phyloP scores from a whole-genome alignment of 768 basidiomycete genomes.

The Pisolithus tinctorius region DNA sequence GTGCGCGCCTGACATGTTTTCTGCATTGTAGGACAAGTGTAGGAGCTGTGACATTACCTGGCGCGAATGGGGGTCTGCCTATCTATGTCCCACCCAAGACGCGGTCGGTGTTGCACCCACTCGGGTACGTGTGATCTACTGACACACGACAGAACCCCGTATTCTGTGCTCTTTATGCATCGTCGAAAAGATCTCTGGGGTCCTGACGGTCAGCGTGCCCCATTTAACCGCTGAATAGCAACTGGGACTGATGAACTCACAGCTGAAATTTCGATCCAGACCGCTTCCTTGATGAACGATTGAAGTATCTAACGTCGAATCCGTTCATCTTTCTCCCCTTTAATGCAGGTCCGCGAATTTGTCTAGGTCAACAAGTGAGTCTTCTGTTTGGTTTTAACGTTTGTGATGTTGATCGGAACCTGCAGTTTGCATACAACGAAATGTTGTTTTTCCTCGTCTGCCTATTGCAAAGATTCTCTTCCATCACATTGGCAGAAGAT shows the following conservation, averaged over 20 bases:
- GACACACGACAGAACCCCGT: constrained; percentile 6
- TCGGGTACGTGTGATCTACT: background rate
- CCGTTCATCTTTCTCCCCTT: constrained; percentile 68
- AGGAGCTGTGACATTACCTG: constrained; percentile 17
- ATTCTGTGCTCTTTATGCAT: constrained; percentile 28
- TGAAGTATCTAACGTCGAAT: constrained; percentile 48
- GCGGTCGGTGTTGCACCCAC: constrained; percentile 9
- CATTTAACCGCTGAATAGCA: no score
- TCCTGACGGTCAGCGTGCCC: constrained; percentile 23
- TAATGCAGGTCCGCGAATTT: constrained; percentile 62
- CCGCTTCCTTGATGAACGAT: constrained; percentile 54
- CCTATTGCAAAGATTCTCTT: constrained; percentile 42
- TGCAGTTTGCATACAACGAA: constrained; percentile 48
- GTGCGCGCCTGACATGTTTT: background rate
- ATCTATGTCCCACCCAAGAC: constrained; percentile 29
- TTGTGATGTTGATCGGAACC: background rate
- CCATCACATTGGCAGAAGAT: constrained; percentile 32
- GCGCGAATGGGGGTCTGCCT: constrained; percentile 17
- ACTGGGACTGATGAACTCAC: background rate
- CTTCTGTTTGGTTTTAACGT: background rate
- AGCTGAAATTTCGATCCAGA: constrained; percentile 54
- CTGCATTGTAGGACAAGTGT: constrained; percentile 15
- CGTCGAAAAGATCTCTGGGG: constrained; percentile 34
- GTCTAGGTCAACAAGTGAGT: constrained; percentile 43
- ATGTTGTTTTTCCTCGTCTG: constrained; percentile 48